Evolutionary conservation across 1,284 basidiomycete species (phyloP).

Genomic region (Omphalotus olearius): DNA sequence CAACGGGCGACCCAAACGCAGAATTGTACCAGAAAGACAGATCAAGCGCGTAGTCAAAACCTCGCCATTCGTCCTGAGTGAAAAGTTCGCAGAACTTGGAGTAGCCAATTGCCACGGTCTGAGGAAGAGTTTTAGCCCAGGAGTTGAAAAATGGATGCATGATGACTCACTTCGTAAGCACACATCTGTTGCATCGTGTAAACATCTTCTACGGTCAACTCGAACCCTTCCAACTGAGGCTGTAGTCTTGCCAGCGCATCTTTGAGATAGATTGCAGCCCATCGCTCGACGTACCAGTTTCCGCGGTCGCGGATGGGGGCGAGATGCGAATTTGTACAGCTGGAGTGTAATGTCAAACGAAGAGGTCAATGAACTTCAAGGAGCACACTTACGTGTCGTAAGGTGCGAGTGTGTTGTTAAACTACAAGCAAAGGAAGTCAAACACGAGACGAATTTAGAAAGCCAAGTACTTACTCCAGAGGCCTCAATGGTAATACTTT

Average conservation of each 20-base stretch:
- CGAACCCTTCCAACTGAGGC: conserved; percentile 56
- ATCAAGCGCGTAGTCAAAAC: conserved; percentile 77
- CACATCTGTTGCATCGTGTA: conserved; percentile 76
- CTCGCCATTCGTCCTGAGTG: conserved; percentile 86
- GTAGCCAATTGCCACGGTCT: conserved; percentile 89
- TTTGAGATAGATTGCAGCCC: conserved; percentile 70
- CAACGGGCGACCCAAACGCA: conserved; percentile 76
- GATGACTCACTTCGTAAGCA: conserved; percentile 69
- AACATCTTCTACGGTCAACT: conserved; percentile 68
- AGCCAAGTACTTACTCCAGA: conserved; percentile 40
- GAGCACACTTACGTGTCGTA: conserved; percentile 52
- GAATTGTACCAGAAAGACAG: conserved; percentile 67
- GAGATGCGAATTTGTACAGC: conserved; percentile 59
- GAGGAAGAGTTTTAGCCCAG: conserved; percentile 18
- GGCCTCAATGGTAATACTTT: conserved; percentile 77
- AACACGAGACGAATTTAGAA: neutral
- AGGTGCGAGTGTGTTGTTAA: conserved; percentile 79
- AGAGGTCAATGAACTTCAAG: neutral
- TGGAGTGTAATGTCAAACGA: conserved; percentile 18
- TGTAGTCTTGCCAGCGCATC: conserved; percentile 64
- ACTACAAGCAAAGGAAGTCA: conserved; percentile 30
- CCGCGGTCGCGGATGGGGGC: conserved; percentile 52
- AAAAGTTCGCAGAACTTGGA: conserved; percentile 89
- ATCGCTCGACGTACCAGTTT: conserved; percentile 50
- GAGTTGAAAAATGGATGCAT: neutral